A percentile compares a stretch with the other conserved stretches of the same genome.
Conservation (phyloP, 192 early-diverging fungal genomes). For the Radiomyces spectabilis region DNA sequence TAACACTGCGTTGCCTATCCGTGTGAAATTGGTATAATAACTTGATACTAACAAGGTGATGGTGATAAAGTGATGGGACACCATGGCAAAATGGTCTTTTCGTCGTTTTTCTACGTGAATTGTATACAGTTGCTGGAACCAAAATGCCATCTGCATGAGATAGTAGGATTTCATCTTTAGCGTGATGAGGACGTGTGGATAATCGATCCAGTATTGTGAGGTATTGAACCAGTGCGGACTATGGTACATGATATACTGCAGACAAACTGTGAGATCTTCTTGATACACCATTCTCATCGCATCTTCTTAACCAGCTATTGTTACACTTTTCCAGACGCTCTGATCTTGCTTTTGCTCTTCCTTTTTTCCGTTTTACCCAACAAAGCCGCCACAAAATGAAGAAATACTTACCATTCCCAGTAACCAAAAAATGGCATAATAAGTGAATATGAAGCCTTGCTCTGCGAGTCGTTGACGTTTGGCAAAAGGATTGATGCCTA, state of each 20-base stretch:
- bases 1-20: constrained; percentile 74
- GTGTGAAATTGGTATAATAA: constrained; percentile 61
- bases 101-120: constrained; percentile 64
- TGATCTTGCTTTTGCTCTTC: too few species aligned
- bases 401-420: constrained; percentile 59
- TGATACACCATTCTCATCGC: too few species aligned
- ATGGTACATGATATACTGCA: constrained; percentile 58
- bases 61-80: constrained; percentile 73
- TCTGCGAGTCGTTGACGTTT: constrained; percentile 57
- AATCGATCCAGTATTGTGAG: constrained; percentile 57
- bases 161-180: constrained; percentile 64
- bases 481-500: constrained; percentile 25
- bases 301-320: too few species aligned
- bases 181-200: constrained; percentile 55
- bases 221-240: constrained; percentile 69
- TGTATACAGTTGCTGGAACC: constrained; percentile 74
- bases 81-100: constrained; percentile 67
- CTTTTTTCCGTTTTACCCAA: too few species aligned
- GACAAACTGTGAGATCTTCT: too few species aligned
- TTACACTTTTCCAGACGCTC: too few species aligned
- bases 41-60: constrained; percentile 55
- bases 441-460: constrained; percentile 62
- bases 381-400: too few species aligned
- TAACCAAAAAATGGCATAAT: constrained; percentile 55
- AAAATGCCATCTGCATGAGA: constrained; percentile 67